Evolutionary conservation across 2,329 filamentous ascomycete species (phyloP).

Genomic region (Colletotrichum graminicola): DNA sequence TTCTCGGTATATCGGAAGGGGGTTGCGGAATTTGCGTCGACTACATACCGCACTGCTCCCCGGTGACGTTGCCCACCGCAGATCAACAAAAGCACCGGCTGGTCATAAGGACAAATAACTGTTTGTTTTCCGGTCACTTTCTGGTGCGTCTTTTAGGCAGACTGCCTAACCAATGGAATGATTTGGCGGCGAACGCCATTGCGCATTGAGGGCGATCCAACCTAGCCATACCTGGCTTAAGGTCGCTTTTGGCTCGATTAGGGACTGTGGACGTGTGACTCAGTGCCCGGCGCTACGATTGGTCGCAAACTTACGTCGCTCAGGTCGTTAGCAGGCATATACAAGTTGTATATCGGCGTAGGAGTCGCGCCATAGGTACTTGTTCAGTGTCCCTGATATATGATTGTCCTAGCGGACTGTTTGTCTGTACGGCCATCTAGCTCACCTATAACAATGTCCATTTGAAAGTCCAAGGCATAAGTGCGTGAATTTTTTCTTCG

Average conservation of each 20-base stretch:
- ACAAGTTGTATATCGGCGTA: slow-evolving; percentile 8
- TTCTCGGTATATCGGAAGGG: neutral
- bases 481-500: neutral
- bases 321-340: slow-evolving; percentile 10
- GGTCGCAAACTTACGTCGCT: slow-evolving; percentile 8
- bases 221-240: slow-evolving; percentile 8
- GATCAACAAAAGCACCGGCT: slow-evolving; percentile 12
- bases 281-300: slow-evolving; percentile 17
- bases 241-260: slow-evolving; percentile 1
- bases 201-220: slow-evolving; percentile 5
- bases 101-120: neutral
- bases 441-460: neutral
- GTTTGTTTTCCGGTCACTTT: neutral
- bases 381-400: neutral
- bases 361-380: neutral
- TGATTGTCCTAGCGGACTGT: neutral
- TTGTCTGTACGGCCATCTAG: neutral
- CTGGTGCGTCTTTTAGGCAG: neutral
- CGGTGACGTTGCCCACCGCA: slow-evolving; percentile 16
- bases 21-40: slow-evolving; percentile 7
- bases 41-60: neutral
- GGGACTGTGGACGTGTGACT: slow-evolving; percentile 11
- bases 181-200: slow-evolving; percentile 16
- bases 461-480: neutral
- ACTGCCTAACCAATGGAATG: neutral